Conservation (phyloP, 257 asterid genomes). For the Voacanga thouarsii region DNA sequence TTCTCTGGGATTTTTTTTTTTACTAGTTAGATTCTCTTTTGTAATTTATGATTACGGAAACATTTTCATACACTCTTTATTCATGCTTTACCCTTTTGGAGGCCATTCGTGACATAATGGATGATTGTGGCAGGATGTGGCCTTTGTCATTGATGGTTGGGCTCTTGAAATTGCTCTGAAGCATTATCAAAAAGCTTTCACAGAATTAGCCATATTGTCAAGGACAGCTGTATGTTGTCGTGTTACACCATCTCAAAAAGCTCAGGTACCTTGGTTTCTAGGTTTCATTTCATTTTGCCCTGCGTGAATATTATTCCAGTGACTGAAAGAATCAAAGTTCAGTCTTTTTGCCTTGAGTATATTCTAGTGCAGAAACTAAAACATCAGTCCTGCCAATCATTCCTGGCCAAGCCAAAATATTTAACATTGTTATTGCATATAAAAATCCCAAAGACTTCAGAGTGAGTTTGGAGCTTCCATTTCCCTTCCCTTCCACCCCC, state of each 20-base stretch:
- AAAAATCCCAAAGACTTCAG: neutral
- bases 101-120: constrained; percentile 19
- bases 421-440: neutral
- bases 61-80: neutral
- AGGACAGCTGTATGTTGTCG: constrained; percentile 98
- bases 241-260: constrained; percentile 99
- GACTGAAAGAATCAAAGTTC: neutral
- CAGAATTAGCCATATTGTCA: constrained; percentile 89
- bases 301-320: constrained; percentile 2
- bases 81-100: neutral
- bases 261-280: constrained; percentile 60
- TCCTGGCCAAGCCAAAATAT: neutral
- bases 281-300: neutral
- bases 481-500: neutral
- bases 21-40: neutral
- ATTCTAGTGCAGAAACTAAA: neutral
- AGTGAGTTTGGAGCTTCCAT: neutral
- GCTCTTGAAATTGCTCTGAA: constrained; percentile 97
- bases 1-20: neutral
- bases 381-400: neutral
- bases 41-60: neutral
- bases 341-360: neutral
- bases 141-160: constrained; percentile 99
- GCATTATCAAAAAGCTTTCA: constrained; percentile 81
- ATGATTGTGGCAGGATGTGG: constrained; percentile 65